Evolutionary conservation across 2,329 filamentous ascomycete genomes (phyloP), one percentile per base, ranked within the genome.

Genomic region (Fusarium palustre): DNA sequence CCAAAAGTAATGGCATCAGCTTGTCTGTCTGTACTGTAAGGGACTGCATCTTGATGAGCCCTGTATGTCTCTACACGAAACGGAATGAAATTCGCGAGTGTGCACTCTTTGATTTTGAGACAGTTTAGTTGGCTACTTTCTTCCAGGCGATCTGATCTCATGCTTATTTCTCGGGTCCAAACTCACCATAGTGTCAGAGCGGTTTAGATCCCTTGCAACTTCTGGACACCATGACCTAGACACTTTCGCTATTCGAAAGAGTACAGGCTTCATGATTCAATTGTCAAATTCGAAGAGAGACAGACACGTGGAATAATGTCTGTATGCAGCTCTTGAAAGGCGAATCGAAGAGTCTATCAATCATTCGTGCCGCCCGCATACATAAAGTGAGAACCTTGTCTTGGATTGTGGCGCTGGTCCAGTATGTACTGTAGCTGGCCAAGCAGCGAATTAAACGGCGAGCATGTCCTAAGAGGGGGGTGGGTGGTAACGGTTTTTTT

Each of bases 401-500:
- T 53, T 67, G 45, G 53, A 68, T 55, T 53, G 66, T 70, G 67
- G 67, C 67, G 62, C 52, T 54, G 43, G 69, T 45, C 61, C 61
- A 49, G 24, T 25, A 25, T n/a, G n/a, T n/a, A n/a, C n/a, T n/a
- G 66, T 64, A 66, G 59, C 53, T 28, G 50, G 42, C 39, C 64
- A 65, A 52, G 53, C 22, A 46, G 41, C 34, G 49, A 65, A 60
- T 65, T 63, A 69, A 67, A 69, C 66, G 66, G 57, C 33, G 48
- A 25, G 46, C 11, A 36, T 34, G 39, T 8, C 45, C 22, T 34
- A 28, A 61, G 52, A 59, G 54, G 64, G 64, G 45, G 56, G 56
- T 54, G 62, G 45, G 53, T 61, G 61, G 61, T 63, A 69, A 58
- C 66, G 58, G 67, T 69, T 69, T 69, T 70, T 33, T 22, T n/a